These are phyloP conservation scores for Yamadazyma spencermartinsiae DNA, from an alignment of 1,139 yeast species.

Conservation along the genomic window DNA sequence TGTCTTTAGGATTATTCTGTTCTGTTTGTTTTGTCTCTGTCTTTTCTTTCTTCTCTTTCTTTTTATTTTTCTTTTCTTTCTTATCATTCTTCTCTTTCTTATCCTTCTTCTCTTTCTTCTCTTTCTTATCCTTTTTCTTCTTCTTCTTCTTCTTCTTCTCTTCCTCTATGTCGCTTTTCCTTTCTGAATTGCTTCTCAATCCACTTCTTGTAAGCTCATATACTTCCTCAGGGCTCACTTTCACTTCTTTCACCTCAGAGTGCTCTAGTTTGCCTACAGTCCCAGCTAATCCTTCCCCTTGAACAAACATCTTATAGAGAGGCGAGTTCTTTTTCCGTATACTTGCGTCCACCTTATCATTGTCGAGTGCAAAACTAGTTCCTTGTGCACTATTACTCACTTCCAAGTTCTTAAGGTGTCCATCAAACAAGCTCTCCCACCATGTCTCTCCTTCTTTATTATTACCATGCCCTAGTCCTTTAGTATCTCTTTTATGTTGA, in stretches of 20 bases:
- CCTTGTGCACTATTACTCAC: constrained; percentile 39
- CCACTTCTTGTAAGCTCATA: no score
- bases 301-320: constrained; percentile 72
- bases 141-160: constrained; percentile 21
- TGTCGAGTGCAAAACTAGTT: constrained; percentile 42
- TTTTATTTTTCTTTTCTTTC: constrained; percentile 12
- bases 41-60: constrained; percentile 11
- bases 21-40: constrained; percentile 14
- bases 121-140: constrained; percentile 22
- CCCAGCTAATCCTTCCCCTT: constrained; percentile 82
- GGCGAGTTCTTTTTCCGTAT: constrained; percentile 58
- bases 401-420: constrained; percentile 78
- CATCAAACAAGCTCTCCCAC: constrained; percentile 97
- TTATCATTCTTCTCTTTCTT: constrained; percentile 19
- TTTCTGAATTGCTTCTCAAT: constrained; percentile 21
- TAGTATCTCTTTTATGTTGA: constrained; percentile 84
- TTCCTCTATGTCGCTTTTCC: constrained; percentile 16
- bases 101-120: constrained; percentile 19
- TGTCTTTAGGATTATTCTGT: constrained; percentile 7
- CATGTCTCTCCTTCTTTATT: constrained; percentile 74
- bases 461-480: constrained; percentile 79
- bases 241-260: constrained; percentile 19
- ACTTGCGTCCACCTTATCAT: constrained; percentile 32
- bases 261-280: constrained; percentile 52
- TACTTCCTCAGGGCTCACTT: constrained; percentile 19